phyloP scores from a whole-genome alignment of 2,329 filamentous ascomycete genomes.

The Xylariales sp. region DNA sequence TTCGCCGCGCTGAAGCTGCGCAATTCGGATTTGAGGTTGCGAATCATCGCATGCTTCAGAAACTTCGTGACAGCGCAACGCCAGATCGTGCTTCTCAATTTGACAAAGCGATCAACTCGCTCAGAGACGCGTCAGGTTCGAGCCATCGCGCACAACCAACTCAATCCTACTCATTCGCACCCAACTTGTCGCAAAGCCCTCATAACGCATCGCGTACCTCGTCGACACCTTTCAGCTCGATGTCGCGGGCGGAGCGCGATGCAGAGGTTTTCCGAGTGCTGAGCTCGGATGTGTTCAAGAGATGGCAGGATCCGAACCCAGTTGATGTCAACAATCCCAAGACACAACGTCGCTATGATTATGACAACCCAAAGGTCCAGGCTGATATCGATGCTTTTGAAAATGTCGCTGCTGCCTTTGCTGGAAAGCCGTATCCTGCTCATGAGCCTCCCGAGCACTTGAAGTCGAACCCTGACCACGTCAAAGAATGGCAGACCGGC shows the following conservation, averaged over 20 bases:
- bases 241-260: slow-evolving; percentile 32
- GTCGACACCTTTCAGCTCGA: slow-evolving; percentile 15
- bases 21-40: slow-evolving; percentile 40
- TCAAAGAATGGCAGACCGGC: slow-evolving; percentile 49
- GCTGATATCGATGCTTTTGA: slow-evolving; percentile 39
- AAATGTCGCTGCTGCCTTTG: slow-evolving; percentile 34
- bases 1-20: slow-evolving; percentile 41
- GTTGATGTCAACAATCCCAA: slow-evolving; percentile 28
- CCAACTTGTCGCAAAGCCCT: not conserved
- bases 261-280: slow-evolving; percentile 37
- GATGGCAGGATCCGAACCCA: slow-evolving; percentile 39
- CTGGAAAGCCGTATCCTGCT: slow-evolving; percentile 43
- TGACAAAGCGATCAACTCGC: slow-evolving; percentile 22
- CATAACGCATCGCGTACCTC: not conserved
- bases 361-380: slow-evolving; percentile 39
- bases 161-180: slow-evolving; percentile 3
- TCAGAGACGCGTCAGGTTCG: not conserved
- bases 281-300: slow-evolving; percentile 36
- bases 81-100: slow-evolving; percentile 19
- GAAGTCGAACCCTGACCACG: slow-evolving; percentile 37
- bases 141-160: not conserved
- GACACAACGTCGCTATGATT: slow-evolving; percentile 31
- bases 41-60: slow-evolving; percentile 36
- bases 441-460: slow-evolving; percentile 50
- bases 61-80: slow-evolving; percentile 34